Evolutionary conservation across 2,329 filamentous ascomycete genomes (phyloP).

Genomic region (Penicillium freii): DNA sequence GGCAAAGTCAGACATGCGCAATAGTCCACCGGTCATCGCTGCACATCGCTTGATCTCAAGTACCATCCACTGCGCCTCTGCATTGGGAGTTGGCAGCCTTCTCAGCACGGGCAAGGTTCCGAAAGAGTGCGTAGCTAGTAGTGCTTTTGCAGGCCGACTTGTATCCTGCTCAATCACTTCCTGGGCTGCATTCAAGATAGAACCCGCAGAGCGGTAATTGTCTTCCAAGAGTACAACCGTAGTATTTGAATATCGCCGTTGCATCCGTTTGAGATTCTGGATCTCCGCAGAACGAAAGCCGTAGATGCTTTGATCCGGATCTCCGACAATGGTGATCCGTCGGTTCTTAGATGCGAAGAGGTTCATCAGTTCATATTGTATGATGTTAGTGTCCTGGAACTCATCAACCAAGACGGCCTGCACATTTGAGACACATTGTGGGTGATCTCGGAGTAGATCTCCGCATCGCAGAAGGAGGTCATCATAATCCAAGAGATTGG

Average conservation of each 20-base stretch:
- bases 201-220: slow-evolving; percentile 89
- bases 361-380: slow-evolving; percentile 93
- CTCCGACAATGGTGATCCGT: slow-evolving; percentile 90
- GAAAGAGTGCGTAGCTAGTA: slow-evolving; percentile 75
- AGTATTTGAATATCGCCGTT: slow-evolving; percentile 72
- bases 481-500: slow-evolving; percentile 90
- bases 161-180: slow-evolving; percentile 88
- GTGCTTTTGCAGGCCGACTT: slow-evolving; percentile 71
- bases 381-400: slow-evolving; percentile 93
- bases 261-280: slow-evolving; percentile 77
- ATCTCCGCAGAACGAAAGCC: slow-evolving; percentile 92
- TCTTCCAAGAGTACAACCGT: slow-evolving; percentile 83
- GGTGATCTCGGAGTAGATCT: slow-evolving; percentile 69
- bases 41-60: slow-evolving; percentile 72
- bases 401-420: slow-evolving; percentile 93
- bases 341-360: slow-evolving; percentile 71
- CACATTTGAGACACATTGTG: slow-evolving; percentile 82
- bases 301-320: slow-evolving; percentile 97
- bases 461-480: slow-evolving; percentile 83
- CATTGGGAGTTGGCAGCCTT: slow-evolving; percentile 64
- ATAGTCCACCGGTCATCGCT: slow-evolving; percentile 68
- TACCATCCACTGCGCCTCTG: slow-evolving; percentile 86
- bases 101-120: slow-evolving; percentile 80
- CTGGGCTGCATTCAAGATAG: slow-evolving; percentile 76
- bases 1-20: slow-evolving; percentile 75